These are phyloP conservation scores for Cytospora piceicola DNA, from an alignment of 2,329 filamentous ascomycete genomes.

Conservation along the genomic window DNA sequence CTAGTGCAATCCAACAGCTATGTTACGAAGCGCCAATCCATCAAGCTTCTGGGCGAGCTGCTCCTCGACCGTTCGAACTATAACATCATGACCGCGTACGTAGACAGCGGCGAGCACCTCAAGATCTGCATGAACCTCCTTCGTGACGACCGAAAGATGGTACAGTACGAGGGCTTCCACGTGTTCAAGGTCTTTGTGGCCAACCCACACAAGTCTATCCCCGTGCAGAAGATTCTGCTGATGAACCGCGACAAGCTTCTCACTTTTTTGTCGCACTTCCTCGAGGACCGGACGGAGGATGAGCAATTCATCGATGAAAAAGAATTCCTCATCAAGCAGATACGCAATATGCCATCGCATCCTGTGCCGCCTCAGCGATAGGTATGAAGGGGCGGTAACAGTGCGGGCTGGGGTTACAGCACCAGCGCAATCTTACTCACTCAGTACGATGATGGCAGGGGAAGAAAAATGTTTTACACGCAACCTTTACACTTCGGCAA, in stretches of 20 bases:
- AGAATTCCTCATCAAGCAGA: conserved; percentile 95
- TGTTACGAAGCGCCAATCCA: conserved; percentile 96
- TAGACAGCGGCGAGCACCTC: conserved; percentile 91
- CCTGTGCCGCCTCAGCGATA: conserved; percentile 57
- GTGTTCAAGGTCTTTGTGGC: conserved; percentile 99
- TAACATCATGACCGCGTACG: conserved; percentile 96
- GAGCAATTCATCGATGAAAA: conserved; percentile 99
- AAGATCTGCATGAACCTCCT: conserved; percentile 99
- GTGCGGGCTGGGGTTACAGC: conserved; percentile 17
- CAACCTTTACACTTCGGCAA: conserved; percentile 2
- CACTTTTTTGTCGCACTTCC: conserved; percentile 85
- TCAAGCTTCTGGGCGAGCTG: conserved; percentile 95
- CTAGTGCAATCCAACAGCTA: conserved; percentile 93
- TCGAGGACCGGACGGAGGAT: conserved; percentile 94
- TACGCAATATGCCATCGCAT: conserved; percentile 67
- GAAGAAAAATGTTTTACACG: conserved; percentile 8
- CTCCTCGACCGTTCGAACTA: conserved; percentile 95
- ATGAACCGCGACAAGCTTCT: conserved; percentile 94
- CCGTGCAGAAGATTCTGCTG: conserved; percentile 91
- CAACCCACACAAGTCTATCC: conserved; percentile 96
- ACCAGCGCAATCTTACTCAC: conserved; percentile 14
- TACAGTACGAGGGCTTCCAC: conserved; percentile 98
- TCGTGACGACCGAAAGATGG: conserved; percentile 96
- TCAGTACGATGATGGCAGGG: conserved; percentile 2
- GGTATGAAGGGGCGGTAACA: conserved; percentile 27